These are phyloP conservation scores for Neurospora pannonica DNA, from an alignment of 495 filamentous ascomycete species.

Conservation along the genomic window DNA sequence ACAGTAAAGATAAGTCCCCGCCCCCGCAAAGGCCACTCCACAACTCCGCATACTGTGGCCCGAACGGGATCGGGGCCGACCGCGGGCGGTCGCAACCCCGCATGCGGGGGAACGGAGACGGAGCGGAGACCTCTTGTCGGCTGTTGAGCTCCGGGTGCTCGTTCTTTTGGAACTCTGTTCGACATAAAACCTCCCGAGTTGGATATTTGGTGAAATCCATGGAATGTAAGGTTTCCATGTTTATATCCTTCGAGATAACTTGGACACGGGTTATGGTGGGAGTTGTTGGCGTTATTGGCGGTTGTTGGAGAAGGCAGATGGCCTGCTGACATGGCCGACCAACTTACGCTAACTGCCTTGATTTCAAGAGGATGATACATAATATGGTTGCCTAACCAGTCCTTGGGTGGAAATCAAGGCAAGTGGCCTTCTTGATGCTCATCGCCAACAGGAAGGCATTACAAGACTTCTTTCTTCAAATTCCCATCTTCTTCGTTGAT, in stretches of 20 bases:
- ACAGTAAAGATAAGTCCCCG: not conserved
- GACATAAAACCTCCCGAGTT: not conserved
- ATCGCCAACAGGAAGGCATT: not conserved
- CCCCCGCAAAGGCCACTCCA: not conserved
- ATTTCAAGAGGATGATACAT: not conserved
- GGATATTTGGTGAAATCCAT: not conserved
- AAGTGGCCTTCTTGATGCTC: not conserved
- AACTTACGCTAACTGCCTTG: not conserved
- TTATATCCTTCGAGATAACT: not conserved
- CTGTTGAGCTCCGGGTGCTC: not conserved
- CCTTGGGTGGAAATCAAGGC: not conserved
- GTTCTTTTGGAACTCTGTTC: not conserved
- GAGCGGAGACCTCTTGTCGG: not conserved
- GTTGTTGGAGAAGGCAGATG: not conserved
- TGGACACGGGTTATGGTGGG: not conserved
- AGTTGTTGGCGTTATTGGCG: not conserved
- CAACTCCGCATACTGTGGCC: not conserved
- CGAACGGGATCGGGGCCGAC: not conserved
- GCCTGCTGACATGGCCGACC: not conserved
- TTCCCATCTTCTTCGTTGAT: not conserved
- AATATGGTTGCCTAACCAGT: not conserved
- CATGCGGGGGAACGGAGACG: not conserved
- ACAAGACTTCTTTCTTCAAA: not conserved
- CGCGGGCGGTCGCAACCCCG: not conserved
- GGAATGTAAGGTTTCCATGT: not conserved